Base-by-base conservation (phyloP, 1,284 basidiomycete genomes). In the Puccinia novopanici region DNA sequence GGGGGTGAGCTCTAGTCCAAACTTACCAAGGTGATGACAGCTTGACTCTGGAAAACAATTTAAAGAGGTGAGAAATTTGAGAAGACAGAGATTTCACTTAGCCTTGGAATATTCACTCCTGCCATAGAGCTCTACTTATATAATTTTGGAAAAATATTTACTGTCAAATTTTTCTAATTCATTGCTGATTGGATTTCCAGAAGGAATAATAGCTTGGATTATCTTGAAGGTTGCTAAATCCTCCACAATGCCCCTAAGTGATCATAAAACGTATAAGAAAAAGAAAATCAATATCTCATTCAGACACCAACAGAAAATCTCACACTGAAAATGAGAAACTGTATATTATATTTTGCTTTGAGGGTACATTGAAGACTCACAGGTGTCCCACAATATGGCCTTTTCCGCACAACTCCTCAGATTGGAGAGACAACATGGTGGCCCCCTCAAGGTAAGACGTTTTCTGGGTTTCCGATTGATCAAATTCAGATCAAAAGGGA, bases 21-120 rank as follows among this genome's bases (percentile, higher is more conserved):
- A 68, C 67, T 50, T 68, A 68, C 67, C 67, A 45, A 68, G 48
- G 27, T 68, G 42, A 15, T n/a, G 42, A n/a, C 67, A 68, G 45
- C 42, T 68, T 68, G 67, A 68, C 67, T 34, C 67, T 68, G 17
- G 10, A 50, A 50, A 13, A 4, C 13, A n/a, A 50, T 13, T 8
- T 12, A 40, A 5, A 48, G 27, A 68, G 50, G 27, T 1, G n/a
- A n/a, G 12, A 40, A 65, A n/a, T n/a, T n/a, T n/a, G n/a, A n/a
- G n/a, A n/a, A n/a, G n/a, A n/a, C n/a, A n/a, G n/a, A n/a, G n/a
- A n/a, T 59, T 30, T 34, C 17, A 30, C 27, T n/a, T 6, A 4
- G 27, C 24, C 34, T 34, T 30, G 34, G 10, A 27, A 24, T 55
- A n/a, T 10, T 24, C 4, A 24, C 6, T 24, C 2, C 17, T 10